Evolutionary conservation across 768 basidiomycete species (phyloP).

Genomic region (Heimioporus sp.): DNA sequence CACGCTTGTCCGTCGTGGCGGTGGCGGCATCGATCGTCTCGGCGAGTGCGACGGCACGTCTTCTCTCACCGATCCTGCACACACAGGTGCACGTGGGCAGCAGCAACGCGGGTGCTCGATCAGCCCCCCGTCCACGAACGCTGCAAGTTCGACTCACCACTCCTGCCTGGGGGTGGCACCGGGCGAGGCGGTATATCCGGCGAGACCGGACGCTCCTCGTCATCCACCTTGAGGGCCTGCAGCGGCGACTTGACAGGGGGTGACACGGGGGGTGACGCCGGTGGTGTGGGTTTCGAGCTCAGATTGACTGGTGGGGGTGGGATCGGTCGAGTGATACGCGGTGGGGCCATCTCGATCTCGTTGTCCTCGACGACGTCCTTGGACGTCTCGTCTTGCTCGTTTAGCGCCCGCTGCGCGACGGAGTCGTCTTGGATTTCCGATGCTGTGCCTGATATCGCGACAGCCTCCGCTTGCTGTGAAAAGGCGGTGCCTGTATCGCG

Average conservation of each 20-base stretch:
- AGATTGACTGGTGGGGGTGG: conserved; percentile 34
- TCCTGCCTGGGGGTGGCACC: conserved; percentile 29
- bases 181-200: conserved; percentile 31
- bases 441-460: neutral
- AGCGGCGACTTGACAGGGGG: conserved; percentile 13
- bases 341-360: conserved; percentile 23
- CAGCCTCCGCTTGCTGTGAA: neutral
- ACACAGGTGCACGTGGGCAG: too few relatives aligned
- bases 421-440: conserved; percentile 1
- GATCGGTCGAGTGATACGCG: conserved; percentile 30
- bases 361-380: conserved; percentile 20
- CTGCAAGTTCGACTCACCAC: conserved; percentile 15
- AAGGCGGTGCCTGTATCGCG: neutral
- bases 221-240: conserved; percentile 14
- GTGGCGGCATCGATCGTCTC: conserved; percentile 22
- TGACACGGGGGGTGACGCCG: conserved; percentile 13
- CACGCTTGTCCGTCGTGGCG: conserved; percentile 24
- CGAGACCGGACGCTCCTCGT: conserved; percentile 26
- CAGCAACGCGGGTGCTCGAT: neutral
- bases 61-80: conserved; percentile 13
- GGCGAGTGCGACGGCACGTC: conserved; percentile 8
- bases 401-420: too few relatives aligned
- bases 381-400: neutral
- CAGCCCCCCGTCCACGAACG: too few relatives aligned
- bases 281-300: conserved; percentile 18